Percentiles rank a stretch among this genome's conserved stretches.
Evolutionary conservation across 2,329 filamentous ascomycete species (phyloP).

Genomic region (Emericellopsis atlantica): DNA sequence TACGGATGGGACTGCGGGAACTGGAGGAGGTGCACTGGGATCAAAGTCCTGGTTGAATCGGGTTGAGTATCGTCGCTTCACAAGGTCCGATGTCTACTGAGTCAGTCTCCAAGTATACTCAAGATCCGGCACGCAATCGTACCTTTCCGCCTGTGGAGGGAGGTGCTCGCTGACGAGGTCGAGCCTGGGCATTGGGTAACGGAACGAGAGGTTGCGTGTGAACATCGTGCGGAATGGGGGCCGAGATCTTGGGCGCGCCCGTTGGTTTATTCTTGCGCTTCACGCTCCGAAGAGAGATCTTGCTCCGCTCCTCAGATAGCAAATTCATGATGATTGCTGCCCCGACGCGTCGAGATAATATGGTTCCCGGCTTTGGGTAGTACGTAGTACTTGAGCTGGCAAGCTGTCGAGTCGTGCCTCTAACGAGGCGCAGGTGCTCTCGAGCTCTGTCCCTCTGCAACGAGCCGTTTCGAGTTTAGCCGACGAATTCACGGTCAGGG

Average conservation of each 20-base stretch:
- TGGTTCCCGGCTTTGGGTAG: neutral
- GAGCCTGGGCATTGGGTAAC: slow-evolving; percentile 10
- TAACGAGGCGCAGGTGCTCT: no score
- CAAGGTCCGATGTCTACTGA: slow-evolving; percentile 59
- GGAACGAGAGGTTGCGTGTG: slow-evolving; percentile 8
- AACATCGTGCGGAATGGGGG: slow-evolving; percentile 39
- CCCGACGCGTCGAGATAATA: no score
- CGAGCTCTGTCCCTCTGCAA: no score
- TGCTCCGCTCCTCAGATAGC: slow-evolving; percentile 48
- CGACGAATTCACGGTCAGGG: no score
- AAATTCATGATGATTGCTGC: no score
- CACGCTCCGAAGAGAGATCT: slow-evolving; percentile 50
- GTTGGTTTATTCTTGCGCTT: slow-evolving; percentile 49
- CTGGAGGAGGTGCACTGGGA: slow-evolving; percentile 56
- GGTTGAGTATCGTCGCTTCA: slow-evolving; percentile 90
- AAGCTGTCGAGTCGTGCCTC: no score
- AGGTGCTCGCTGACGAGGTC: slow-evolving; percentile 31
- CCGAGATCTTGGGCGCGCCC: slow-evolving; percentile 49
- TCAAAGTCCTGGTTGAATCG: slow-evolving; percentile 75
- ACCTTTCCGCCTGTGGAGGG: slow-evolving; percentile 45
- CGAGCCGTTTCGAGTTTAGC: no score
- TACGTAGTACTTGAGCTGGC: neutral
- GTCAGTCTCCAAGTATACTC: slow-evolving; percentile 7
- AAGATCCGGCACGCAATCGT: slow-evolving; percentile 6
- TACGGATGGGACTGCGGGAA: slow-evolving; percentile 53